Base-by-base conservation (phyloP, 1,139 yeast genomes). In the Magnusiomyces magnusii region DNA sequence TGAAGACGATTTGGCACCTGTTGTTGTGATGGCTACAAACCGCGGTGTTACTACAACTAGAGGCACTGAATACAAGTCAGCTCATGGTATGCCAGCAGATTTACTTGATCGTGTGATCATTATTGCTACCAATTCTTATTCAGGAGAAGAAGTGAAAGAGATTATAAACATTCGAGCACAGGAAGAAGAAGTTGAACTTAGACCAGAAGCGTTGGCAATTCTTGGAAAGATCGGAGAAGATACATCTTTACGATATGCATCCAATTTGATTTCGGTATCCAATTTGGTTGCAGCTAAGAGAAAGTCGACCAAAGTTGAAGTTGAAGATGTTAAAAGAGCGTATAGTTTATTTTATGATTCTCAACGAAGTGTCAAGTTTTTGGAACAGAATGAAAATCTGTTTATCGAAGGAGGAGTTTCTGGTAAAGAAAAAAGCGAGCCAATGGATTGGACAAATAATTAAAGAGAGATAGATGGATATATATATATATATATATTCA, bases 1-100 rank as follows among this genome's bases (percentile, higher is more conserved):
- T 63, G 99, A 95, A 76, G 97, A 91, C 73, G 98, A 92, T 65
- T 86, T 93, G 72, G 86, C 98, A 9, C 99, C 99, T 51, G 90
- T 95, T 70, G 97, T 95, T 56, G 88, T 95, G 62, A 93, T 95
- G 98, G 99, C 99, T 44, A 93, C 99, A 52, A 95, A 95, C 76
- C 81, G 98, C 72, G 99, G 99, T 55, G 82, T 93, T 60, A 83
- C 97, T 21, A 86, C 81, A 65, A 91, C 97, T 17, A 83, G 98
- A 68, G 99, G 99, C 57, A 91, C 99, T 36, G 86, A 83, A 72
- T 90, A 91, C 77, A 87, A 85, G 75, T 87, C 97, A 1, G 97
- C 99, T 34, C 99, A 95, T 73, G 99, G 99, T 10, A 78, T 95
- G 64, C 99, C 99, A 55, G 80, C 88, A 66, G 99, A 95, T 77